These are phyloP conservation scores for Penicillium sp. DNA, from an alignment of 2,329 filamentous ascomycete species.

Conservation along the genomic window DNA sequence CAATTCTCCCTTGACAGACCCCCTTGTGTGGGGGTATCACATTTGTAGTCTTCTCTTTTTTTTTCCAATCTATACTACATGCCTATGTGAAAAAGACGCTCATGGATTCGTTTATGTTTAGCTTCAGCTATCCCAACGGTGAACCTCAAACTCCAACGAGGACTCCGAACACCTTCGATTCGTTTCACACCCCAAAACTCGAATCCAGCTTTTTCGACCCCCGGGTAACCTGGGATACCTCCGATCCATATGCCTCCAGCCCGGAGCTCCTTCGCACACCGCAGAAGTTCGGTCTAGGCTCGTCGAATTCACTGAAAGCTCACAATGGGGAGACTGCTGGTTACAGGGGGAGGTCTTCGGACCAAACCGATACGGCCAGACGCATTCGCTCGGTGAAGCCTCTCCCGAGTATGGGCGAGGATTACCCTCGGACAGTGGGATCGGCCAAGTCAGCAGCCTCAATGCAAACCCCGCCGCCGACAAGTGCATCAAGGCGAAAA, in stretches of 20 bases:
- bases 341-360: slow-evolving; percentile 23
- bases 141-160: slow-evolving; percentile 49
- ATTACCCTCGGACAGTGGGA: slow-evolving; percentile 34
- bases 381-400: slow-evolving; percentile 32
- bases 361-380: slow-evolving; percentile 36
- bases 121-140: slow-evolving; percentile 47
- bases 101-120: slow-evolving; percentile 36
- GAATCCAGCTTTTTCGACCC: slow-evolving; percentile 49
- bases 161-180: slow-evolving; percentile 41
- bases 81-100: slow-evolving; percentile 25
- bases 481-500: slow-evolving; percentile 54
- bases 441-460: slow-evolving; percentile 45
- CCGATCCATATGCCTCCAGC: slow-evolving; percentile 48
- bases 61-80: slow-evolving; percentile 3
- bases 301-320: slow-evolving; percentile 27
- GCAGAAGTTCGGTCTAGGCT: slow-evolving; percentile 38
- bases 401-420: slow-evolving; percentile 26
- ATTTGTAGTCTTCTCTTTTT: slow-evolving; percentile 2
- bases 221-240: slow-evolving; percentile 47
- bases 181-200: slow-evolving; percentile 48
- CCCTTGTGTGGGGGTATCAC: slow-evolving; percentile 17
- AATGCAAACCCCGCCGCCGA: slow-evolving; percentile 63
- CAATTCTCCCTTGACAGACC: slow-evolving; percentile 12
- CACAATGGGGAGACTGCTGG: slow-evolving; percentile 11
- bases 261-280: slow-evolving; percentile 46